Conservation (phyloP, 2,329 filamentous ascomycete species). For the Fusarium solani-melongenae region DNA sequence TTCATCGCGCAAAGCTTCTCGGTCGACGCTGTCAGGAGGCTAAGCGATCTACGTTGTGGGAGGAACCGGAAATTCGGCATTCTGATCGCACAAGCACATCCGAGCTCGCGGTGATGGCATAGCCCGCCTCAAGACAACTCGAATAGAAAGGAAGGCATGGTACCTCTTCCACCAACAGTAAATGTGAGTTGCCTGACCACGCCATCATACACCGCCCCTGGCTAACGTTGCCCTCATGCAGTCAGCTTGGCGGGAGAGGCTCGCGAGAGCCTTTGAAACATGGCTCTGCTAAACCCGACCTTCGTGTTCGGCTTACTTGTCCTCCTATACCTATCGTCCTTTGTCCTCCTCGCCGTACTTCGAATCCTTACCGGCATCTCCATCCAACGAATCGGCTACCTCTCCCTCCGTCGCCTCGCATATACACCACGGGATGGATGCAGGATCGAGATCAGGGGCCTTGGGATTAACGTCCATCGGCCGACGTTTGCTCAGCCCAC, state of each 20-base stretch:
- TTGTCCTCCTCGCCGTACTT: constrained; percentile 91
- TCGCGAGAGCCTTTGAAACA: constrained; percentile 48
- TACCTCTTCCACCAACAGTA: constrained; percentile 38
- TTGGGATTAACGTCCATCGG: constrained; percentile 89
- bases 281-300: constrained; percentile 78
- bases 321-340: constrained; percentile 88
- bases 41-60: constrained; percentile 18
- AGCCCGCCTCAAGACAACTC: constrained; percentile 35
- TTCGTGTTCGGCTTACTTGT: constrained; percentile 89
- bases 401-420: constrained; percentile 89
- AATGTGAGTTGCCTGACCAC: constrained; percentile 40
- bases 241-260: constrained; percentile 42
- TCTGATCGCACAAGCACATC: constrained; percentile 17
- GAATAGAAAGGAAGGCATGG: constrained; percentile 41
- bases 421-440: constrained; percentile 91
- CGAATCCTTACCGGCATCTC: constrained; percentile 94
- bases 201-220: constrained; percentile 39
- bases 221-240: constrained; percentile 33
- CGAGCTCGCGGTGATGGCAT: constrained; percentile 41
- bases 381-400: constrained; percentile 93
- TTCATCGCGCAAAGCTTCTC: neutral
- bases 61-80: constrained; percentile 37
- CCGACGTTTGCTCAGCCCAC: constrained; percentile 98
- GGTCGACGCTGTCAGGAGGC: constrained; percentile 13
- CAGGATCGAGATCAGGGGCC: constrained; percentile 86